phyloP scores from a whole-genome alignment of 2,329 filamentous ascomycete genomes.

The Fusarium staphyleae region DNA sequence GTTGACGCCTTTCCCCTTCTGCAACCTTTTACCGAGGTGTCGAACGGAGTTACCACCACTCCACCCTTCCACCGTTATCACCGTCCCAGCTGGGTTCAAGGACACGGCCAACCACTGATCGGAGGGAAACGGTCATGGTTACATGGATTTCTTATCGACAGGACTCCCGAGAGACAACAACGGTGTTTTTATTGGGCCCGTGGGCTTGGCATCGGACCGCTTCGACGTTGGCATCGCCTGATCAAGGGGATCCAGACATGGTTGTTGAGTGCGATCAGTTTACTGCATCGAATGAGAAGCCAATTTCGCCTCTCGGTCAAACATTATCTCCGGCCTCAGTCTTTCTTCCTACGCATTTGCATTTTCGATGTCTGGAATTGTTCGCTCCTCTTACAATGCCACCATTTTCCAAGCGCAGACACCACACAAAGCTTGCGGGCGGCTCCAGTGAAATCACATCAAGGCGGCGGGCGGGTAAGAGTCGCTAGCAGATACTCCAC shows the following conservation, averaged over 20 bases:
- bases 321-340: slow-evolving; percentile 8
- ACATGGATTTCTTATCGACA: slow-evolving; percentile 1
- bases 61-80: slow-evolving; percentile 36
- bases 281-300: slow-evolving; percentile 1
- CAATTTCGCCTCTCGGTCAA: slow-evolving; percentile 20
- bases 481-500: not conserved
- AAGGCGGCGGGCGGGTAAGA: not conserved
- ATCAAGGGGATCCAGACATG: slow-evolving; percentile 21
- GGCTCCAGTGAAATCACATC: no score
- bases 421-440: not conserved
- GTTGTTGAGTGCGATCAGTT: slow-evolving; percentile 20
- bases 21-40: slow-evolving; percentile 18
- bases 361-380: not conserved
- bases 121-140: slow-evolving; percentile 2
- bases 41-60: slow-evolving; percentile 17
- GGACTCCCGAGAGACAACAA: slow-evolving; percentile 4
- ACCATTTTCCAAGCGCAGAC: not conserved
- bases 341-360: not conserved
- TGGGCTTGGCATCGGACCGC: slow-evolving; percentile 20
- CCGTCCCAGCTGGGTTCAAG: slow-evolving; percentile 25
- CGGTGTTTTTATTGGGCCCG: slow-evolving; percentile 13
- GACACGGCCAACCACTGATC: slow-evolving; percentile 22
- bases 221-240: slow-evolving; percentile 17
- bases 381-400: not conserved
- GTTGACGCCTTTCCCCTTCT: slow-evolving; percentile 21